Evolutionary conservation across 805 yeast genomes (phyloP).

Genomic region (Schwanniomyces polymorphus): DNA sequence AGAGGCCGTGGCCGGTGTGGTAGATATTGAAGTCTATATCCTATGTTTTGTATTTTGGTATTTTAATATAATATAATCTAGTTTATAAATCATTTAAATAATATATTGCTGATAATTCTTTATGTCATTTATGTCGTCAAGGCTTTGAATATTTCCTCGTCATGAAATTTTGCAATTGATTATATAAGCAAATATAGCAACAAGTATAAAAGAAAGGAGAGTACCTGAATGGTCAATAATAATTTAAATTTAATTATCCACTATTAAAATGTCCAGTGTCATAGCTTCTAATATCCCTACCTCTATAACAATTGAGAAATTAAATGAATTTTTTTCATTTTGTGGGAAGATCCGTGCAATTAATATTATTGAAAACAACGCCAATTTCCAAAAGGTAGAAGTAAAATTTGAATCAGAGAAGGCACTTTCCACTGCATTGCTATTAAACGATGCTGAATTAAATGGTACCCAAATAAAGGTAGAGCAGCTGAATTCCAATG

Average conservation of each 20-base stretch:
- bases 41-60: no score
- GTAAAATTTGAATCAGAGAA: conserved; percentile 56
- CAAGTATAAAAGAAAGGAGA: background rate
- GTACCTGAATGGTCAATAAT: background rate
- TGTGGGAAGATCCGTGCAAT: conserved; percentile 56
- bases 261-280: conserved; percentile 37
- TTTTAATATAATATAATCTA: no score
- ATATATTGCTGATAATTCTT: no score
- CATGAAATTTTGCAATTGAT: background rate
- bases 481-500: conserved; percentile 17
- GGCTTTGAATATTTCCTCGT: background rate
- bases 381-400: conserved; percentile 38
- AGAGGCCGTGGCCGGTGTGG: no score
- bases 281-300: conserved; percentile 58
- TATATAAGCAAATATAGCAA: no score
- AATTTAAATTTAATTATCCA: background rate
- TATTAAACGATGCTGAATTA: conserved; percentile 72
- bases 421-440: conserved; percentile 70
- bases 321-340: conserved; percentile 69
- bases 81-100: no score
- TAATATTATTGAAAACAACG: conserved; percentile 27
- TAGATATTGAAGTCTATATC: no score
- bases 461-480: conserved; percentile 58
- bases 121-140: no score
- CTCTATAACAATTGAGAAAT: conserved; percentile 47